Percentiles rank a stretch among this genome's conserved stretches.
Evolutionary conservation across 352 stramenopile species (phyloP).

Genomic region (Pythium rhizo-oryzae): DNA sequence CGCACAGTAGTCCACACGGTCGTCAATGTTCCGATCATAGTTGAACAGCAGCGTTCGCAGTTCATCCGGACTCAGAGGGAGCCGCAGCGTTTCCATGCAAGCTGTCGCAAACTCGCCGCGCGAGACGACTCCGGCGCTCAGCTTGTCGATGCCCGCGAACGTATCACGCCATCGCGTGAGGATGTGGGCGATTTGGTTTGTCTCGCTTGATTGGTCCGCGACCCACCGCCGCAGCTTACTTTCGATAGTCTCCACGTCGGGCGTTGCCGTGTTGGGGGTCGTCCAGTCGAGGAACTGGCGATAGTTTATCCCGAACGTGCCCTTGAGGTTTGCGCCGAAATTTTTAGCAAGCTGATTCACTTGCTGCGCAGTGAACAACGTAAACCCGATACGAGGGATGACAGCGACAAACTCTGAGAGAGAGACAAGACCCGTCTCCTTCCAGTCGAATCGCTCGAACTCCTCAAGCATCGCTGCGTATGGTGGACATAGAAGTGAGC

Average conservation of each 20-base stretch:
- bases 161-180: constrained; percentile 43
- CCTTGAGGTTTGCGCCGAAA: constrained; percentile 53
- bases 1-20: constrained; percentile 47
- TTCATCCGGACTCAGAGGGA: constrained; percentile 56
- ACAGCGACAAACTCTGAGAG: constrained; percentile 54
- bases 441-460: constrained; percentile 77
- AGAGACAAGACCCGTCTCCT: constrained; percentile 44
- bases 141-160: constrained; percentile 38
- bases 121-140: constrained; percentile 28
- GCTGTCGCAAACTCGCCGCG: constrained; percentile 50
- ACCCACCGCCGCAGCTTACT: constrained; percentile 51
- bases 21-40: constrained; percentile 55
- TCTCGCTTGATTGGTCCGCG: constrained; percentile 26
- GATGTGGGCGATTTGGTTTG: constrained; percentile 44
- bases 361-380: constrained; percentile 43
- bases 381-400: constrained; percentile 42
- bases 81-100: constrained; percentile 33
- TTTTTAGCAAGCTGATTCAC: constrained; percentile 50
- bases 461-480: constrained; percentile 39
- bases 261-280: constrained; percentile 35
- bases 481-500: constrained; percentile 43
- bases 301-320: constrained; percentile 65
- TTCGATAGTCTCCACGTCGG: constrained; percentile 48
- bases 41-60: constrained; percentile 51
- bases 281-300: constrained; percentile 72